These are phyloP conservation scores for Lactifluus echinatus DNA, from an alignment of 768 basidiomycete species.

Conservation along the genomic window DNA sequence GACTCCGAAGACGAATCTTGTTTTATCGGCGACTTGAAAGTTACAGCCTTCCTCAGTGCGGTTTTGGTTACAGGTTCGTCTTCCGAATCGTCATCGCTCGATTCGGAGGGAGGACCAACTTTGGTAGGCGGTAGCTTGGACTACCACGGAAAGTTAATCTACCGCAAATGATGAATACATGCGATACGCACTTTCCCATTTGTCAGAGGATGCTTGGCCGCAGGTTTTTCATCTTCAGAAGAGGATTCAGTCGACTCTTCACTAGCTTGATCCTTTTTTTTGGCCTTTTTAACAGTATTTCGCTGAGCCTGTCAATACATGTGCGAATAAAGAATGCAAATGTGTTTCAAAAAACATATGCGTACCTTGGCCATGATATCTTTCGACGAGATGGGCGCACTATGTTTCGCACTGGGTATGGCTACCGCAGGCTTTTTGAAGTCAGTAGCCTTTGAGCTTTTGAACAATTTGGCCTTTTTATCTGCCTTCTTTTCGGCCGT, in stretches of 20 bases:
- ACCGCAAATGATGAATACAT: neutral
- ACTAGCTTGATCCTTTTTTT: constrained; percentile 23
- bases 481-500: constrained; percentile 31
- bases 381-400: constrained; percentile 31
- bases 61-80: too few relatives aligned
- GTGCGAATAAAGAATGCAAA: neutral
- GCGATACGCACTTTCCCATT: constrained; percentile 8
- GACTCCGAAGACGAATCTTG: constrained; percentile 20
- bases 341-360: neutral
- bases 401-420: constrained; percentile 21
- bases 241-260: constrained; percentile 28
- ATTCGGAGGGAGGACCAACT: constrained; percentile 20
- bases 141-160: constrained; percentile 19
- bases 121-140: constrained; percentile 26
- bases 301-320: neutral
- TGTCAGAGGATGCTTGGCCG: constrained; percentile 19
- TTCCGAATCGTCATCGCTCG: constrained; percentile 22
- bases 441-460: constrained; percentile 33
- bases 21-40: too few relatives aligned
- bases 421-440: constrained; percentile 19
- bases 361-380: constrained; percentile 35
- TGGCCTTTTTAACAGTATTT: constrained; percentile 20
- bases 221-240: constrained; percentile 33
- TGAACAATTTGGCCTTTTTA: constrained; percentile 28
- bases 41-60: too few relatives aligned